phyloP scores from a whole-genome alignment of 192 early-diverging fungal species.

The Dissophora globulifera region DNA sequence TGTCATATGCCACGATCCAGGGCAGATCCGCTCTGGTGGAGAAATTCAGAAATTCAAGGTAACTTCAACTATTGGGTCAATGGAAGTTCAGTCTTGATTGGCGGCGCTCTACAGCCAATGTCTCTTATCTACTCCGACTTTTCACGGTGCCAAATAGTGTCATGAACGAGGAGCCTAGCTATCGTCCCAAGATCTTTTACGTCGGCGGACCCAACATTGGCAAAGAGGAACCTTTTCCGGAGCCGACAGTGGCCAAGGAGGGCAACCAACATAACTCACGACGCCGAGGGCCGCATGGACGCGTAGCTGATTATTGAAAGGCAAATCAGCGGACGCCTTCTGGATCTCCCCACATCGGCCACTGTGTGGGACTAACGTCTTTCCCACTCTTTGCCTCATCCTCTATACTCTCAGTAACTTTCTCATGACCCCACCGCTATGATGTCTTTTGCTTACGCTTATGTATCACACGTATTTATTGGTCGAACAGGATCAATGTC shows the following conservation, averaged over 20 bases:
- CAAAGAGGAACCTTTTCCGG: constrained; percentile 71
- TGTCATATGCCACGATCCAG: constrained; percentile 87
- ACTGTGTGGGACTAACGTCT: too few relatives aligned
- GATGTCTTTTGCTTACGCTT: too few relatives aligned
- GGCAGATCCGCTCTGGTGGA: constrained; percentile 76
- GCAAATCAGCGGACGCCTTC: not conserved
- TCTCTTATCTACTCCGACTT: not conserved
- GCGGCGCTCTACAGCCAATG: not conserved
- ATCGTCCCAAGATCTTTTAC: constrained; percentile 82
- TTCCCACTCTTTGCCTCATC: too few relatives aligned
- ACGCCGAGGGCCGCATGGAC: not conserved
- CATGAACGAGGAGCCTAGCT: constrained; percentile 80
- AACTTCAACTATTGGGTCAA: not conserved
- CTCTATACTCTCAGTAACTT: too few relatives aligned
- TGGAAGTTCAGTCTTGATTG: too few relatives aligned
- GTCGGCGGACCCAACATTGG: constrained; percentile 67
- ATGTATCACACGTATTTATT: too few relatives aligned
- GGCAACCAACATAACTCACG: not conserved
- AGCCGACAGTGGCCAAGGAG: constrained; percentile 51
- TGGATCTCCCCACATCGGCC: too few relatives aligned
- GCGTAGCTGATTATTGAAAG: not conserved
- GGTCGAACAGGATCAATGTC: too few relatives aligned
- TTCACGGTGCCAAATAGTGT: too few relatives aligned
- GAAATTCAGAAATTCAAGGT: constrained; percentile 84
- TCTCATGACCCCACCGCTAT: too few relatives aligned